Conservation (phyloP, 305 asterid genomes). For the Fraxinus paxiana region DNA sequence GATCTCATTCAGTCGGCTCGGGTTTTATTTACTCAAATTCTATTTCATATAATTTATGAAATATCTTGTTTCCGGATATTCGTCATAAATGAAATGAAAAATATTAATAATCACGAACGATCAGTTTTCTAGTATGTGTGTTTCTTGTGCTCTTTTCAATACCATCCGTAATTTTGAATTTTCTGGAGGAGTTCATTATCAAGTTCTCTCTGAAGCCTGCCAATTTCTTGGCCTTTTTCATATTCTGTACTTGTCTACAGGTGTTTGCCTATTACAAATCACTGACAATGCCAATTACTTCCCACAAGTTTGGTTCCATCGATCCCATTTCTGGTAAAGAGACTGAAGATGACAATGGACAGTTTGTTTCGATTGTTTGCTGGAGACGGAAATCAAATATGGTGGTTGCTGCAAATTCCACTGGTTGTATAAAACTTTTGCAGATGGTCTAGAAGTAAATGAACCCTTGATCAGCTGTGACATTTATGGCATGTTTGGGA, state of each 20-base stretch:
- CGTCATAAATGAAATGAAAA: not conserved
- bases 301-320: constrained; percentile 74
- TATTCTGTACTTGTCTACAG: constrained; percentile 31
- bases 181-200: constrained; percentile 5
- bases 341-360: constrained; percentile 69
- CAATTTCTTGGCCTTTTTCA: constrained; percentile 9
- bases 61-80: not conserved
- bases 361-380: constrained; percentile 88
- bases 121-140: not conserved
- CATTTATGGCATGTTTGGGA: constrained; percentile 16
- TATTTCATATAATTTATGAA: not conserved
- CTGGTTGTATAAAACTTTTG: constrained; percentile 74
- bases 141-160: not conserved
- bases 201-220: not conserved
- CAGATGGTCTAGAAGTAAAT: constrained; percentile 55
- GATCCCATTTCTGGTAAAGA: constrained; percentile 83
- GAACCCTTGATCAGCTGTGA: constrained; percentile 4
- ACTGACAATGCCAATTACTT: constrained; percentile 78
- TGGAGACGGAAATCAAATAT: constrained; percentile 80
- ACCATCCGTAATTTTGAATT: not conserved
- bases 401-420: constrained; percentile 85
- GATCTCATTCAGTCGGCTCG: not conserved
- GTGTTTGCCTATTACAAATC: constrained; percentile 73
- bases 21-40: not conserved
- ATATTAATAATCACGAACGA: not conserved